phyloP scores from a whole-genome alignment of 2,329 filamentous ascomycete genomes.

The Trichoderma cornu-damae region DNA sequence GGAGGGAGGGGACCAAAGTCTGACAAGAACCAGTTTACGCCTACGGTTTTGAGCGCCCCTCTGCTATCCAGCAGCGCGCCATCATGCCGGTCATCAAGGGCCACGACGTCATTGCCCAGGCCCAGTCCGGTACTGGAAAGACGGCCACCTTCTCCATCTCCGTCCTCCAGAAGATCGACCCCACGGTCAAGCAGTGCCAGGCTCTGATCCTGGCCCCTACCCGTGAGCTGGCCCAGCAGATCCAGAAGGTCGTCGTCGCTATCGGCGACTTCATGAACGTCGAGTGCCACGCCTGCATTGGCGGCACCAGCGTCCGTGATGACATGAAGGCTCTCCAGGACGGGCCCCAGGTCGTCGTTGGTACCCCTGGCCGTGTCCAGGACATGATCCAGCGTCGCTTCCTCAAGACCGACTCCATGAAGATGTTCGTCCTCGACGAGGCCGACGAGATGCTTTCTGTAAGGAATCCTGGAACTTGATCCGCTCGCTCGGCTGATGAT shows the following conservation, averaged over 20 bases:
- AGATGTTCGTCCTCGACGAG: conserved; percentile 99
- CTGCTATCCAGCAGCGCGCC: conserved; percentile 98
- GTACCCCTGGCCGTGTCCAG: conserved; percentile 95
- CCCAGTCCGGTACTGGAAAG: conserved; percentile 99
- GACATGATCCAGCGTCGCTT: conserved; percentile 99
- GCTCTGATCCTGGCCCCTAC: conserved; percentile 96
- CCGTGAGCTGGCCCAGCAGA: conserved; percentile 97
- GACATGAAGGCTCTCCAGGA: conserved; percentile 98
- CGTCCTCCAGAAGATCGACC: conserved; percentile 97
- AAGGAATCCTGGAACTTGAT: conserved; percentile 30
- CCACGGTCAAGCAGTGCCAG: conserved; percentile 92
- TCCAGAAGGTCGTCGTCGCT: conserved; percentile 91
- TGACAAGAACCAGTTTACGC: conserved; percentile 66
- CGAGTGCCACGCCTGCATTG: conserved; percentile 98
- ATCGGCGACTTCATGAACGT: conserved; percentile 99
- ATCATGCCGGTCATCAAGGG: conserved; percentile 99
- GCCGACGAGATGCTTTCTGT: conserved; percentile 98
- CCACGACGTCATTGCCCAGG: conserved; percentile 99
- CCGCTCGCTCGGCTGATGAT: background rate
- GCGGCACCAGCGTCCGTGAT: conserved; percentile 94
- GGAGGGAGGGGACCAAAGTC: conserved; percentile 16
- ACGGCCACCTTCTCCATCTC: conserved; percentile 99
- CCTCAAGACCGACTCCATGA: conserved; percentile 95
- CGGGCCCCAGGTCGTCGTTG: conserved; percentile 93
- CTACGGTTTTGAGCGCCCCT: conserved; percentile 99